Base-by-base conservation (phyloP, 2,329 filamentous ascomycete species). In the Aspergillus novofumigatus region DNA sequence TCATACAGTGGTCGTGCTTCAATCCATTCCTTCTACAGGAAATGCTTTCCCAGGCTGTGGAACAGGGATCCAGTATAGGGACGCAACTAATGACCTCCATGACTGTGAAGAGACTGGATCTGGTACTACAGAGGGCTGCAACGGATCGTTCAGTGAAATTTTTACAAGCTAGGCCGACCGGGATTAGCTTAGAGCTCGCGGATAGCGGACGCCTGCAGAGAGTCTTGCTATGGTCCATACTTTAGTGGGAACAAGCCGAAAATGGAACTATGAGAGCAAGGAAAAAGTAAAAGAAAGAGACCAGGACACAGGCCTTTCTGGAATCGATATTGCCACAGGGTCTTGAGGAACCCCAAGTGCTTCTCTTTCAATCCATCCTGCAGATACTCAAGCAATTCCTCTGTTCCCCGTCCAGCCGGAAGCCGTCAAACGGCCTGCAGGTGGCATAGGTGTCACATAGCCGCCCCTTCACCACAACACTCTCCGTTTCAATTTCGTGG, bases 31-130 rank as follows among this genome's bases (percentile, higher is more conserved):
- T 61, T 63, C 63, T 63, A 61, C 59, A 56, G 62, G 59, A 65
- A 51, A 59, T 58, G 45, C 55, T 55, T 56, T 58, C 60, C 51
- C 58, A 57, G 49, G 60, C 63, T 63, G 72, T 73, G 68, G 59
- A 69, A 72, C 72, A 58, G 60, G 58, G 58, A 64, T 63, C 59
- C 65, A 67, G 61, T 62, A 59, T 63, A 64, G 64, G 65, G 56
- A 59, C 56, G 51, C 49, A 58, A 58, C 68, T 68, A 70, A 72
- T 71, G 61, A 67, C 57, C 59, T 58, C 62, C 60, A 58, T 59
- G 53, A 59, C 62, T 38, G 51, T 54, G 54, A 57, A 62, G 63
- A 62, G 60, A 63, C 63, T 67, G 65, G 55, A 70, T 65, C 62
- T 62, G 60, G 66, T 68, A 62, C 62, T 69, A 72, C 69, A 65